These are phyloP conservation scores for Leptodermis oblonga DNA, from an alignment of 257 asterid genomes.

Conservation along the genomic window DNA sequence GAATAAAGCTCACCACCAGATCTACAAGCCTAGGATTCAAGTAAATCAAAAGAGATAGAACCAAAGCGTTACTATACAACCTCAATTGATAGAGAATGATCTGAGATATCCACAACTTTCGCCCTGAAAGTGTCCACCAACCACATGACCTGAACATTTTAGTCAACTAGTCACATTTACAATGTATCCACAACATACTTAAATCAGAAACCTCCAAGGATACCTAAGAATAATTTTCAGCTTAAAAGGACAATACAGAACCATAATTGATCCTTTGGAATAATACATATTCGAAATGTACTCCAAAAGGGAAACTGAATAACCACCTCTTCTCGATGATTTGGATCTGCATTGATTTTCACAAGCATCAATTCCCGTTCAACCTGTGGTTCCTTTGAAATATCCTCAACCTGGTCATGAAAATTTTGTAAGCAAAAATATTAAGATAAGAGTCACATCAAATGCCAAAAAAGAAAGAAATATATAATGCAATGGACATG, in stretches of 20 bases:
- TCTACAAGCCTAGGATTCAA: not conserved
- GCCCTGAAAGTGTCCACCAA: slow-evolving; percentile 92
- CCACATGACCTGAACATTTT: slow-evolving; percentile 76
- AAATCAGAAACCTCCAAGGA: not conserved
- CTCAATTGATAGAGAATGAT: slow-evolving; percentile 87
- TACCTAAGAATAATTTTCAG: not conserved
- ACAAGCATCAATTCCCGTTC: slow-evolving; percentile 96
- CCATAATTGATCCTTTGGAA: not conserved
- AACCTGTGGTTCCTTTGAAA: slow-evolving; percentile 91
- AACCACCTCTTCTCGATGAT: slow-evolving; percentile 66
- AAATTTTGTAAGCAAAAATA: slow-evolving; percentile 12
- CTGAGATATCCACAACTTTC: slow-evolving; percentile 91
- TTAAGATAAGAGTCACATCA: not conserved
- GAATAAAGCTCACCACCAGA: not conserved
- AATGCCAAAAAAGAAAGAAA: not conserved
- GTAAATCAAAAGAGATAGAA: slow-evolving; percentile 1
- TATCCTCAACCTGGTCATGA: slow-evolving; percentile 69
- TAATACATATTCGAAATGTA: not conserved
- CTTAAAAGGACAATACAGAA: not conserved
- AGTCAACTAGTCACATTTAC: slow-evolving; percentile 14
- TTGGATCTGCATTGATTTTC: slow-evolving; percentile 81
- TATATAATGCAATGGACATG: not conserved
- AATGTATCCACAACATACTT: not conserved
- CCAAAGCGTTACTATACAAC: slow-evolving; percentile 32
- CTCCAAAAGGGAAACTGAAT: slow-evolving; percentile 15